Conservation (phyloP, 345 rosid genomes). For the Mallotus nudiflorus region DNA sequence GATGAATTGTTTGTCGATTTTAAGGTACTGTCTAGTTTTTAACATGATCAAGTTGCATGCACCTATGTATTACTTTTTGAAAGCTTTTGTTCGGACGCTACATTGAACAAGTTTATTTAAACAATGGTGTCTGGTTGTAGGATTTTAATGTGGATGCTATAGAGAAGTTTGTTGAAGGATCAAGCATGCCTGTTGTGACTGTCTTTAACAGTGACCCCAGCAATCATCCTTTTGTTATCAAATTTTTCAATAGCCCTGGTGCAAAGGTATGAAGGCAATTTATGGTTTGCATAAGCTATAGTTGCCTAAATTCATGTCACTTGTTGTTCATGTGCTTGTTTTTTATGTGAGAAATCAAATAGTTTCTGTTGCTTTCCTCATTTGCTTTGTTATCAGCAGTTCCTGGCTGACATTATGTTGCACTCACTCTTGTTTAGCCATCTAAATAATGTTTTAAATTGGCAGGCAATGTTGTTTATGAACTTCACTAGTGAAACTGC, state of each 20-base stretch:
- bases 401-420: neutral
- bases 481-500: conserved; percentile 57
- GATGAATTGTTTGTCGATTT: conserved; percentile 80
- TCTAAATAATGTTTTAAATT: conserved; percentile 3
- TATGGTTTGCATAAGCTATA: neutral
- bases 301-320: neutral
- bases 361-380: neutral
- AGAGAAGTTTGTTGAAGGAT: conserved; percentile 75
- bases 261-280: conserved; percentile 52
- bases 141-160: conserved; percentile 70
- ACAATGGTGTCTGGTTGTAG: conserved; percentile 40
- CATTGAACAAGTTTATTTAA: neutral
- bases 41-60: neutral
- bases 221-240: conserved; percentile 75
- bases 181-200: conserved; percentile 74
- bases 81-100: neutral
- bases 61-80: neutral
- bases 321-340: neutral
- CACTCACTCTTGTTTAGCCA: neutral
- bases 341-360: neutral
- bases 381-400: neutral
- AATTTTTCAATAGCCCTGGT: conserved; percentile 69
- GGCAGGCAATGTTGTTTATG: conserved; percentile 83
- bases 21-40: conserved; percentile 50
- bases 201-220: conserved; percentile 64